These are phyloP conservation scores for Suillus fuscotomentosus DNA, from an alignment of 768 basidiomycete genomes.

Conservation along the genomic window DNA sequence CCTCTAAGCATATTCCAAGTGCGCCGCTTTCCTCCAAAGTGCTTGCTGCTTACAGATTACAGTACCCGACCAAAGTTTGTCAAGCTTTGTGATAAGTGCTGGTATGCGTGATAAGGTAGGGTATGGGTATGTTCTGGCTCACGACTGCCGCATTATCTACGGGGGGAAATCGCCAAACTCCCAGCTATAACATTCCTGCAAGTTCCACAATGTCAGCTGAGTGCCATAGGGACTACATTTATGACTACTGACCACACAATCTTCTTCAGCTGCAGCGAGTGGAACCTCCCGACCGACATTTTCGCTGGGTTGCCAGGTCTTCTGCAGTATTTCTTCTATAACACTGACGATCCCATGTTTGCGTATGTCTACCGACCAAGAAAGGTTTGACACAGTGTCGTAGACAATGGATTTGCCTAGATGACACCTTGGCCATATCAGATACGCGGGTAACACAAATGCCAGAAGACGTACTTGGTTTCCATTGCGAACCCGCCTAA, in stretches of 20 bases:
- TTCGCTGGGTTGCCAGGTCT: conserved; percentile 70
- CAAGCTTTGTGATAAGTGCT: background rate
- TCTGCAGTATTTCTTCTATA: conserved; percentile 67
- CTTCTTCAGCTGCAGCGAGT: conserved; percentile 47
- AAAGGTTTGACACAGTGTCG: conserved; percentile 84
- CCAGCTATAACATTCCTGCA: conserved; percentile 70
- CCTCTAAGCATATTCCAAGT: background rate
- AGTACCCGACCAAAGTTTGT: background rate
- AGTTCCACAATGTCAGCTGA: background rate
- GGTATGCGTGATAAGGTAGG: background rate
- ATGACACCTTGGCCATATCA: conserved; percentile 59
- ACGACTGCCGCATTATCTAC: background rate
- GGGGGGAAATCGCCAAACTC: conserved; percentile 53
- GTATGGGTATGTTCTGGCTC: background rate
- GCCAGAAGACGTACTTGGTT: conserved; percentile 45
- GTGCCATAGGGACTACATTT: background rate
- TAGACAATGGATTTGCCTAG: conserved; percentile 84
- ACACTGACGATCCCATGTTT: conserved; percentile 78
- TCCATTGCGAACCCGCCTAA: conserved; percentile 91
- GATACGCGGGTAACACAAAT: conserved; percentile 3
- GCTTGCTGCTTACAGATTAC: background rate
- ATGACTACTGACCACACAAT: conserved; percentile 62
- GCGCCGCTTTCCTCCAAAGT: background rate
- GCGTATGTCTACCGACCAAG: conserved; percentile 83
- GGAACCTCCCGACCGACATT: conserved; percentile 67